phyloP scores from a whole-genome alignment of 495 filamentous ascomycete genomes.

The Terfezia boudieri region DNA sequence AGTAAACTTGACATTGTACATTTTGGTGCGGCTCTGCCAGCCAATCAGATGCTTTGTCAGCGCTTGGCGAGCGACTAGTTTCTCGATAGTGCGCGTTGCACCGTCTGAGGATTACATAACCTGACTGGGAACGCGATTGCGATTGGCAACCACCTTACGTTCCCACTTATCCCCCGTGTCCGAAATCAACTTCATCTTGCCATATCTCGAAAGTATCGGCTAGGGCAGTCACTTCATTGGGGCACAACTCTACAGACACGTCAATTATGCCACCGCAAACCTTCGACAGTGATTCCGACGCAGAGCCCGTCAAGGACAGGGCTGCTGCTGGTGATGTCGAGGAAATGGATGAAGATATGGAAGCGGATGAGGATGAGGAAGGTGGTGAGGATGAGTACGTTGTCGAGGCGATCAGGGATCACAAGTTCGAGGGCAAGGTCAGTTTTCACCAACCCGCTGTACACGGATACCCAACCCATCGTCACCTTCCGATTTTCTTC shows the following conservation, averaged over 20 bases:
- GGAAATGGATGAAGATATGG: constrained; percentile 13
- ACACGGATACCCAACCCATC: background rate
- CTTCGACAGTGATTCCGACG: background rate
- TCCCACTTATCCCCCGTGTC: no score
- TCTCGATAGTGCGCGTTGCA: no score
- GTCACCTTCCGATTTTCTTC: background rate
- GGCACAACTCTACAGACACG: background rate
- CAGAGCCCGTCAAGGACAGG: background rate
- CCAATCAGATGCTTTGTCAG: background rate
- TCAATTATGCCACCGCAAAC: background rate
- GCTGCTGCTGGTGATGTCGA: background rate
- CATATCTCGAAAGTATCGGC: no score
- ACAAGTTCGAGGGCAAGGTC: constrained; percentile 30
- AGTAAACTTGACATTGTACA: background rate
- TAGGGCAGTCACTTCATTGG: background rate
- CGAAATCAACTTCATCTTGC: no score
- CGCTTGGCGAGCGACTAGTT: no score
- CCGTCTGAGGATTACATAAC: no score
- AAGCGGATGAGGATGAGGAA: constrained; percentile 19
- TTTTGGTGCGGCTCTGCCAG: background rate
- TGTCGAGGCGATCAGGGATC: constrained; percentile 34
- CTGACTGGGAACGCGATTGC: no score
- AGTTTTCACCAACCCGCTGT: constrained; percentile 1
- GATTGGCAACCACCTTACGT: no score
- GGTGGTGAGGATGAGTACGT: constrained; percentile 26